Conservation (phyloP, 2,329 filamentous ascomycete species). For the Paracamarosporium sp. region DNA sequence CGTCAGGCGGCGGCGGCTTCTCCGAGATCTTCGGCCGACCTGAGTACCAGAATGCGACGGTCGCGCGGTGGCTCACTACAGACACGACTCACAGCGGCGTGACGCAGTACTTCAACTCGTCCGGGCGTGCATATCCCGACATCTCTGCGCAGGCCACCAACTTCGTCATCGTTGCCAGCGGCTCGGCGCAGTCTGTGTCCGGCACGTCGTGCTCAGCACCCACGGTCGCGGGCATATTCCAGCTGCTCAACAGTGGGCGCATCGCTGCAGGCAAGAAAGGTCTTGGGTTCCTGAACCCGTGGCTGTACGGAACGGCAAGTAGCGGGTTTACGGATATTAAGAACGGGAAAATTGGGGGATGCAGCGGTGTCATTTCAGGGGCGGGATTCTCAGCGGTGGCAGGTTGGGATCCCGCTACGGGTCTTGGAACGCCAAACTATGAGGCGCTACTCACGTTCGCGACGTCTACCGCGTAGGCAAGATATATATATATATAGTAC, state of each 20-base stretch:
- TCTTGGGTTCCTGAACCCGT: conserved; percentile 61
- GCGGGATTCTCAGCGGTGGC: conserved; percentile 22
- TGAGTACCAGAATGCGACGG: conserved; percentile 50
- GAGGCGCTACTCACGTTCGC: conserved; percentile 34
- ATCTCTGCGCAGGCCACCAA: conserved; percentile 54
- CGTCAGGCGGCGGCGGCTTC: conserved; percentile 22
- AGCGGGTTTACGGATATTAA: conserved; percentile 51
- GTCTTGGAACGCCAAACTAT: conserved; percentile 56
- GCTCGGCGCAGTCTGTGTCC: conserved; percentile 17
- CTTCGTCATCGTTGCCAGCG: conserved; percentile 32
- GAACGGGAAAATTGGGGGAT: conserved; percentile 35
- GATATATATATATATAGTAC: background rate
- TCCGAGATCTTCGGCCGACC: conserved; percentile 30
- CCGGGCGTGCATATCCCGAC: conserved; percentile 58
- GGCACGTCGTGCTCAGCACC: conserved; percentile 31
- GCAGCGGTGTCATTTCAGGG: conserved; percentile 24
- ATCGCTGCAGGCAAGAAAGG: conserved; percentile 54
- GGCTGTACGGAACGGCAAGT: conserved; percentile 40
- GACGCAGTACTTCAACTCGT: conserved; percentile 23
- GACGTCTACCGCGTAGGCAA: conserved; percentile 14
- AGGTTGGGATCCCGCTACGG: conserved; percentile 57
- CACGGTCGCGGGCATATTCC: conserved; percentile 26
- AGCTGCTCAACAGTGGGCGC: conserved; percentile 57
- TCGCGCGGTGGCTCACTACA: conserved; percentile 52
- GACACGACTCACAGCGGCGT: conserved; percentile 45